Percentiles rank a stretch among this genome's conserved stretches.
Evolutionary conservation across 768 basidiomycete genomes (phyloP).

Genomic region (Epithele typhae): DNA sequence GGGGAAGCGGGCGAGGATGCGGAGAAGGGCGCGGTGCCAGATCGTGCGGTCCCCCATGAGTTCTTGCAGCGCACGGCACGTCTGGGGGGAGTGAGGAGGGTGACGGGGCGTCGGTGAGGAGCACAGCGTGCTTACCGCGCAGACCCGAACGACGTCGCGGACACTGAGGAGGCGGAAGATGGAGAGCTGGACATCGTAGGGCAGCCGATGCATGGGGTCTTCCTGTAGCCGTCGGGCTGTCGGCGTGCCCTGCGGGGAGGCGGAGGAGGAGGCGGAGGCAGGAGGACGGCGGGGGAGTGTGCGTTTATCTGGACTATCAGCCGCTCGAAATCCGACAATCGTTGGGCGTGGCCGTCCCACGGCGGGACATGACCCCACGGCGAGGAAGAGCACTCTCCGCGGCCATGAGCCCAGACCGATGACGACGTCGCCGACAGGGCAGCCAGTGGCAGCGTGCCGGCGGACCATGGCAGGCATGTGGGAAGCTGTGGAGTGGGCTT

Average conservation of each 20-base stretch:
- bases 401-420: no score
- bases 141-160: conserved; percentile 8
- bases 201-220: conserved; percentile 4
- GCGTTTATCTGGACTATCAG: conserved; percentile 14
- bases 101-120: no score
- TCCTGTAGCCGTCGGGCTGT: no score
- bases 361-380: conserved; percentile 11
- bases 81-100: conserved; percentile 1
- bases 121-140: conserved; percentile 11
- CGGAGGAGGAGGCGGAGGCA: background rate
- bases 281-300: background rate
- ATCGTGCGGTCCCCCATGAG: conserved; percentile 10
- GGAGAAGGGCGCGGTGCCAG: conserved; percentile 9
- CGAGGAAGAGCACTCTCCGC: no score
- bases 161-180: conserved; percentile 2
- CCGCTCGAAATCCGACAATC: background rate
- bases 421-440: no score
- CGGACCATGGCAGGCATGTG: conserved; percentile 6
- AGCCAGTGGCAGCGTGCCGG: no score
- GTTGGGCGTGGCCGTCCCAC: no score
- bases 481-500: conserved; percentile 15
- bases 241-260: no score
- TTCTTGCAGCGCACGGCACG: conserved; percentile 7
- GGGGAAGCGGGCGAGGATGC: conserved; percentile 7
- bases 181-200: conserved; percentile 9